phyloP scores from a whole-genome alignment of 306 rosid species.

The Prunus campanulata region DNA sequence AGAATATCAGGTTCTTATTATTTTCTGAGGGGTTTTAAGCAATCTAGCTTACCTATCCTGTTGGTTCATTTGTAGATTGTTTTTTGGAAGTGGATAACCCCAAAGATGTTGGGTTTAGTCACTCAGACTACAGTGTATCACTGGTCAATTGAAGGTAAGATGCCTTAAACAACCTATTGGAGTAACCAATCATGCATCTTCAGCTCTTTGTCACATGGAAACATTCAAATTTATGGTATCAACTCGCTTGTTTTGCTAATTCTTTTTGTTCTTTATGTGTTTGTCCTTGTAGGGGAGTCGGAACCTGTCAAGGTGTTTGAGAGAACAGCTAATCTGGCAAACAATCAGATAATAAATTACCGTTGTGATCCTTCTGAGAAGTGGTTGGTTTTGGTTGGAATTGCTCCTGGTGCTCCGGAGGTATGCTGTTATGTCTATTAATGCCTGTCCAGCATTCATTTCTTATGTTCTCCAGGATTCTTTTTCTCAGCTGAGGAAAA shows the following conservation, averaged over 20 bases:
- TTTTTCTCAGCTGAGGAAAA: neutral
- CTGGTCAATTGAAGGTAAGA: conserved; percentile 94
- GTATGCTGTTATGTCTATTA: conserved; percentile 40
- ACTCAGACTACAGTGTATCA: conserved; percentile 93
- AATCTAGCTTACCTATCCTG: conserved; percentile 19
- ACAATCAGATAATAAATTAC: conserved; percentile 95
- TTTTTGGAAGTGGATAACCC: conserved; percentile 98
- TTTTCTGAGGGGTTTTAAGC: conserved; percentile 1
- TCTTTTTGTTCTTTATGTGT: neutral
- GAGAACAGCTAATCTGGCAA: conserved; percentile 88
- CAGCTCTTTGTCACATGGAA: conserved; percentile 10
- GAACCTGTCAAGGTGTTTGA: conserved; percentile 97
- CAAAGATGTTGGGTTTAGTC: conserved; percentile 89
- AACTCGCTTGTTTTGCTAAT: neutral
- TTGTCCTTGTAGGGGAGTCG: conserved; percentile 67
- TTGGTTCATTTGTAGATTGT: conserved; percentile 58
- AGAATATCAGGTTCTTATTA: neutral
- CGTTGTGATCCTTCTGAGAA: conserved; percentile 97
- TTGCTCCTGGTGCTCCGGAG: conserved; percentile 99
- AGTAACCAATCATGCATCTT: conserved; percentile 9
- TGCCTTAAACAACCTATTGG: conserved; percentile 13
- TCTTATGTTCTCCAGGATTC: neutral
- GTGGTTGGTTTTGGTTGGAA: conserved; percentile 99
- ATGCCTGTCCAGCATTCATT: neutral
- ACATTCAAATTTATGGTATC: conserved; percentile 1